These are phyloP conservation scores for Uromyces viciae-fabae DNA, from an alignment of 1,284 basidiomycete species.

Conservation along the genomic window DNA sequence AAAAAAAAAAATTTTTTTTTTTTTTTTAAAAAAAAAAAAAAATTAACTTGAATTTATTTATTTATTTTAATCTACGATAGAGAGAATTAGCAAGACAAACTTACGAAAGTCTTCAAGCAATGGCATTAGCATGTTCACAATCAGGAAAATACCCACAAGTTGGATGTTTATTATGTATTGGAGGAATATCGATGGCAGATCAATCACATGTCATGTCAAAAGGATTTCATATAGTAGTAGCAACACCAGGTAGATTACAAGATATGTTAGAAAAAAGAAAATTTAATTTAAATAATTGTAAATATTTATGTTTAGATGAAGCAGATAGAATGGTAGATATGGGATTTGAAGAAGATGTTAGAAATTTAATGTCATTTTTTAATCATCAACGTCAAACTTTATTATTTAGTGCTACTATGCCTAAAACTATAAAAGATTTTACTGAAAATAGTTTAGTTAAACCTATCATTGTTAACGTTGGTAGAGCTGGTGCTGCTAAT, in stretches of 20 bases:
- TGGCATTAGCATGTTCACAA: slow-evolving; percentile 70
- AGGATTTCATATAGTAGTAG: slow-evolving; percentile 92
- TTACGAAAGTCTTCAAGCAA: slow-evolving; percentile 83
- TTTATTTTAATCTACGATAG: slow-evolving; percentile 46
- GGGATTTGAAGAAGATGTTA: slow-evolving; percentile 96
- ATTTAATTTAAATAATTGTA: slow-evolving; percentile 75
- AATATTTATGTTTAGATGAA: slow-evolving; percentile 94
- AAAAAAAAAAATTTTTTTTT: neutral
- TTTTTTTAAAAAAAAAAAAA: too few relatives aligned
- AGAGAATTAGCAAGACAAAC: slow-evolving; percentile 92
- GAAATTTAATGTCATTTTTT: slow-evolving; percentile 98
- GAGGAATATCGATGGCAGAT: slow-evolving; percentile 95
- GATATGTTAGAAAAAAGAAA: slow-evolving; percentile 76
- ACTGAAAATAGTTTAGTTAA: slow-evolving; percentile 89
- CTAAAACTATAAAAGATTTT: slow-evolving; percentile 96
- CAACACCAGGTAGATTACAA: slow-evolving; percentile 61
- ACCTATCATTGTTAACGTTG: slow-evolving; percentile 93
- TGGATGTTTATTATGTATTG: slow-evolving; percentile 86
- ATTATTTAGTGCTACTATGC: slow-evolving; percentile 98
- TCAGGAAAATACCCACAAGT: slow-evolving; percentile 78
- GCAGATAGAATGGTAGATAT: slow-evolving; percentile 99
- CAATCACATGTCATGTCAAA: slow-evolving; percentile 83
- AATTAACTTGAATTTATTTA: neutral
- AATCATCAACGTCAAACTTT: slow-evolving; percentile 94
- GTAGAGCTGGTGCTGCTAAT: slow-evolving; percentile 94